A percentile compares a stretch with the other conserved stretches of the same genome.
These are phyloP conservation scores for Tripterygium wilfordii DNA, from an alignment of 177 flowering plant genomes.

Conservation along the genomic window DNA sequence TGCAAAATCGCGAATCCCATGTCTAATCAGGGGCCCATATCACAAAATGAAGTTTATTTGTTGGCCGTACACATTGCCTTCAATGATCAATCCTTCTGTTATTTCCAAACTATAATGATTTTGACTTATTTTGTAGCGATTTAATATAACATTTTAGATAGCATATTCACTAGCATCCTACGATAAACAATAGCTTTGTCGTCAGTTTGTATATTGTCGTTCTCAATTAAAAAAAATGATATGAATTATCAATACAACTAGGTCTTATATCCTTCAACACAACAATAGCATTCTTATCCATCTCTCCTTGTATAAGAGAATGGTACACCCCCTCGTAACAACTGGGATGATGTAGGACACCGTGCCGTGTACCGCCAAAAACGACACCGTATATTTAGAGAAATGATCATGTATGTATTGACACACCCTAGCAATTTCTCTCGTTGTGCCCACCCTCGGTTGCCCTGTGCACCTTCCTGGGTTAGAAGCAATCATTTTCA, in stretches of 20 bases:
- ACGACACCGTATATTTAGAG: conserved; percentile 63
- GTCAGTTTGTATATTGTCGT: no score
- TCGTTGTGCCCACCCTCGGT: conserved; percentile 93
- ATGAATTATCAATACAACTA: conserved; percentile 80
- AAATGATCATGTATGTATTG: conserved; percentile 72
- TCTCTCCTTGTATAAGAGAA: conserved; percentile 88
- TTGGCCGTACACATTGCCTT: no score
- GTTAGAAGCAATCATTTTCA: conserved; percentile 73
- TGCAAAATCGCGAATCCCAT: no score
- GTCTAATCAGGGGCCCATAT: no score
- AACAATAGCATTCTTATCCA: conserved; percentile 58
- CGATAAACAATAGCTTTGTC: no score
- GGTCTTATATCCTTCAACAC: conserved; percentile 81
- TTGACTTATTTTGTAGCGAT: no score
- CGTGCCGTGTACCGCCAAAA: conserved; percentile 81
- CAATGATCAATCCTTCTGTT: no score
- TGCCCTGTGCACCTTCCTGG: conserved; percentile 76
- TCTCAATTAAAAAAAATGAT: no score
- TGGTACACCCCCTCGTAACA: conserved; percentile 91
- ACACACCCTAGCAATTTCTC: conserved; percentile 64
- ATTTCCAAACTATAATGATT: no score
- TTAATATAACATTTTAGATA: no score
- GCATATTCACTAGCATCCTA: no score
- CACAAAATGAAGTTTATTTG: no score
- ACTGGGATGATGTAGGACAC: conserved; percentile 55